A percentile compares a stretch with the other conserved stretches of the same genome.
phyloP scores from a whole-genome alignment of 345 rosid genomes.

The Pistacia integerrima region DNA sequence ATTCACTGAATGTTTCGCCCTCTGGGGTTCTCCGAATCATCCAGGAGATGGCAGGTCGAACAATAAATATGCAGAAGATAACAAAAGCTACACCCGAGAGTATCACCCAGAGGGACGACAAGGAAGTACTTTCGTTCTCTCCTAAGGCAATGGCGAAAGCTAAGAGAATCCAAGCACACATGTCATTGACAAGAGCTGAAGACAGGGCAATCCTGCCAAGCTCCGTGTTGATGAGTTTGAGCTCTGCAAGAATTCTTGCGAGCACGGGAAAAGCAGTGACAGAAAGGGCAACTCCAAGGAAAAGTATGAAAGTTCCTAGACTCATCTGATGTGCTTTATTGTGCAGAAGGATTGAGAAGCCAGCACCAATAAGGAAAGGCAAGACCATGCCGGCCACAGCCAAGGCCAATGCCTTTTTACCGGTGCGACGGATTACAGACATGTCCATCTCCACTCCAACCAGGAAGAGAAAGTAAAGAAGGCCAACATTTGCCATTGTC shows the following conservation, averaged over 20 bases:
- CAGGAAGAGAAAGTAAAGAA: conserved; percentile 81
- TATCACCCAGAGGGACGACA: conserved; percentile 76
- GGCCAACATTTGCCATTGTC: conserved; percentile 94
- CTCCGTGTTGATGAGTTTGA: conserved; percentile 85
- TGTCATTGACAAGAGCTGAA: conserved; percentile 85
- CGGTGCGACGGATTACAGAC: conserved; percentile 65
- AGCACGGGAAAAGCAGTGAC: conserved; percentile 96
- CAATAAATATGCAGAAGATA: conserved; percentile 48
- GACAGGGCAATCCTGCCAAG: conserved; percentile 92
- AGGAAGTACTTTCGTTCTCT: conserved; percentile 50
- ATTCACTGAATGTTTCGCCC: conserved; percentile 83
- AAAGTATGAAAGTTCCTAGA: conserved; percentile 64
- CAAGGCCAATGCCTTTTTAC: conserved; percentile 60
- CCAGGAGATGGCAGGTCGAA: conserved; percentile 75
- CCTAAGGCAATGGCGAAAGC: conserved; percentile 84
- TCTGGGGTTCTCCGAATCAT: conserved; percentile 81
- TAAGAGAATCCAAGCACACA: conserved; percentile 84
- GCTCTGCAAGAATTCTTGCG: conserved; percentile 86
- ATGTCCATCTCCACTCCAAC: conserved; percentile 97
- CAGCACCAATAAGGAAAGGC: conserved; percentile 63
- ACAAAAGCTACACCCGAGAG: conserved; percentile 58
- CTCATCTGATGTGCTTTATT: conserved; percentile 4
- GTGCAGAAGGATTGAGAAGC: conserved; percentile 52
- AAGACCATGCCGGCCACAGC: conserved; percentile 82
- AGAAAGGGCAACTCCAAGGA: conserved; percentile 88